A percentile compares a stretch with the other conserved stretches of the same genome.
Evolutionary conservation across 768 basidiomycete species (phyloP).

Genomic region (Russula earlei): DNA sequence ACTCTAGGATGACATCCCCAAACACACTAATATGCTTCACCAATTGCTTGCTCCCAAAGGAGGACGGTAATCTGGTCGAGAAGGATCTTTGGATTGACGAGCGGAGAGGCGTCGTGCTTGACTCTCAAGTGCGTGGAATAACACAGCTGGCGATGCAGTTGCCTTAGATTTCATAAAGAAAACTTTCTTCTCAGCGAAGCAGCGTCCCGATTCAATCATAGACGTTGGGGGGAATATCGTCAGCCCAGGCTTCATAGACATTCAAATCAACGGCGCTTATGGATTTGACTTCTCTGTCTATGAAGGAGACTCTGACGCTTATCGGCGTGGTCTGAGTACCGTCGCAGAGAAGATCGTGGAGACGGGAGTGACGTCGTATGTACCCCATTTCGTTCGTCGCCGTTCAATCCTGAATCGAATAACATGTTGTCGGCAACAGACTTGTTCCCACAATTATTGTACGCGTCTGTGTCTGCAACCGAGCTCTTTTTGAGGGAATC

Average conservation of each 20-base stretch:
- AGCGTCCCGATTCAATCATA: conserved; percentile 53
- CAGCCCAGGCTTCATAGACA: conserved; percentile 80
- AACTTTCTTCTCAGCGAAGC: conserved; percentile 54
- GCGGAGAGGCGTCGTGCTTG: conserved; percentile 58
- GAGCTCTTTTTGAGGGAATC: neutral
- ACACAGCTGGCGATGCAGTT: neutral
- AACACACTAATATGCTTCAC: conserved; percentile 81
- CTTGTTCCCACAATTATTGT: conserved; percentile 47
- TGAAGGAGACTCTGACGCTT: conserved; percentile 57
- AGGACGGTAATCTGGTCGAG: conserved; percentile 67
- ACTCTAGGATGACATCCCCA: conserved; percentile 27
- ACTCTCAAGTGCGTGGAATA: conserved; percentile 47
- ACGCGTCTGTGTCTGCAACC: conserved; percentile 22
- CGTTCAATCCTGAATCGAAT: neutral
- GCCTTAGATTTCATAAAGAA: conserved; percentile 32
- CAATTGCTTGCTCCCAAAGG: conserved; percentile 70
- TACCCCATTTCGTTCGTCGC: conserved; percentile 22
- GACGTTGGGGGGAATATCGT: conserved; percentile 73
- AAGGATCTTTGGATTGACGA: conserved; percentile 81
- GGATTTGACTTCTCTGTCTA: conserved; percentile 83
- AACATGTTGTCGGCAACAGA: conserved; percentile 12
- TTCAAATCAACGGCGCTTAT: conserved; percentile 87
- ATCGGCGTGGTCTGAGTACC: conserved; percentile 54
- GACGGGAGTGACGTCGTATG: conserved; percentile 83
- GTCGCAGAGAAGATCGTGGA: conserved; percentile 73